These are phyloP conservation scores for Sarcodon sp. DNA, from an alignment of 768 basidiomycete genomes.

Conservation along the genomic window DNA sequence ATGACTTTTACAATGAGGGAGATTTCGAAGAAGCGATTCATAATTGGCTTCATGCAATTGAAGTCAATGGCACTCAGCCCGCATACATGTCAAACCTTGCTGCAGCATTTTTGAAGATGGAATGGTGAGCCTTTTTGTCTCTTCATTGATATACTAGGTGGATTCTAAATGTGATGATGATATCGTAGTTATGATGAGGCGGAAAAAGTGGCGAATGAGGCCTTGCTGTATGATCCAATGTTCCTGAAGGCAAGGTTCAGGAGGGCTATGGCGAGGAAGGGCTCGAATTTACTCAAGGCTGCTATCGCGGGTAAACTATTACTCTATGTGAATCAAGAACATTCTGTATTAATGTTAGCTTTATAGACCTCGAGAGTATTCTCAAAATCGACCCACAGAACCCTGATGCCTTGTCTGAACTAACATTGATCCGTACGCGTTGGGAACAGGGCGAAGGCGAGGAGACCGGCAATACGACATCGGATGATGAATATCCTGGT, in stretches of 20 bases:
- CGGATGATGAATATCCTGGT: slow-evolving; percentile 6
- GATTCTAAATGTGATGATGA: background rate
- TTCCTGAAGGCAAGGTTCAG: slow-evolving; percentile 22
- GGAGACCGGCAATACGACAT: background rate
- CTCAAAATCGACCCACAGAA: slow-evolving; percentile 16
- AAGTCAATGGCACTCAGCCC: slow-evolving; percentile 23
- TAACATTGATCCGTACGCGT: background rate
- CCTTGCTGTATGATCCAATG: slow-evolving; percentile 16
- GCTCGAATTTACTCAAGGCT: slow-evolving; percentile 7
- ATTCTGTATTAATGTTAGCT: background rate
- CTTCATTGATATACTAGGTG: background rate
- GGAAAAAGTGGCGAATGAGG: slow-evolving; percentile 14
- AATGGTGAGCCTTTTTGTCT: slow-evolving; percentile 7
- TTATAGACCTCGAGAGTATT: slow-evolving; percentile 16
- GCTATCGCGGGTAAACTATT: slow-evolving; percentile 13
- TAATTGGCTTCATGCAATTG: slow-evolving; percentile 26
- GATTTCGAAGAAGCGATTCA: slow-evolving; percentile 24
- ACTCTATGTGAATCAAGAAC: background rate
- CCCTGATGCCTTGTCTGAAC: slow-evolving; percentile 4
- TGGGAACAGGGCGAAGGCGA: background rate
- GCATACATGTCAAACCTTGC: slow-evolving; percentile 29
- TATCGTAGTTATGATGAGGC: slow-evolving; percentile 15
- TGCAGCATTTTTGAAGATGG: slow-evolving; percentile 27
- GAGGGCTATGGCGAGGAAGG: slow-evolving; percentile 21
- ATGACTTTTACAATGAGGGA: slow-evolving; percentile 23